These are phyloP conservation scores for Aspergillus nanangensis DNA, from an alignment of 495 filamentous ascomycete genomes.

Conservation along the genomic window DNA sequence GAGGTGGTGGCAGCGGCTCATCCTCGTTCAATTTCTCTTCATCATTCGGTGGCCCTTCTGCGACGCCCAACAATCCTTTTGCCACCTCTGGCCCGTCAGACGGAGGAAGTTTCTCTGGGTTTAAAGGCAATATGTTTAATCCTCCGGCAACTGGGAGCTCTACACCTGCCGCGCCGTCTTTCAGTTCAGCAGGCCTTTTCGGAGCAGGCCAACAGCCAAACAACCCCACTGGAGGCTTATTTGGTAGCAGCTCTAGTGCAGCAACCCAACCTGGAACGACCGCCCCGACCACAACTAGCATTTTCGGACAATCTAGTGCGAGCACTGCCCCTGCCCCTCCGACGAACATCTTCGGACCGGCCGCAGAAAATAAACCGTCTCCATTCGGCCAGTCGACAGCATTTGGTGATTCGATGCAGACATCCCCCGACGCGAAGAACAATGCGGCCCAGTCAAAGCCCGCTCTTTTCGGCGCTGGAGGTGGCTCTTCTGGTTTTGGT, in stretches of 20 bases:
- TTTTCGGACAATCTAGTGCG: slow-evolving; percentile 21
- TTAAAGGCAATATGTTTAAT: slow-evolving; percentile 32
- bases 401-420: slow-evolving; percentile 39
- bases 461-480: slow-evolving; percentile 15
- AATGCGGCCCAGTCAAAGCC: slow-evolving; percentile 14
- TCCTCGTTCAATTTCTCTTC: slow-evolving; percentile 39
- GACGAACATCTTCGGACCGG: slow-evolving; percentile 20
- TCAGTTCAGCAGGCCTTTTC: slow-evolving; percentile 20
- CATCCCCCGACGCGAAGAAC: slow-evolving; percentile 36
- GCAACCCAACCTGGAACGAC: slow-evolving; percentile 7
- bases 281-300: slow-evolving; percentile 14
- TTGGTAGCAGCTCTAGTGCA: slow-evolving; percentile 18
- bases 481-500: slow-evolving; percentile 9
- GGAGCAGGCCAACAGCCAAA: slow-evolving; percentile 13
- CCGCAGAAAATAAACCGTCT: slow-evolving; percentile 17
- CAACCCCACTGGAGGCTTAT: slow-evolving; percentile 13
- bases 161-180: slow-evolving; percentile 15
- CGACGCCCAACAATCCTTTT: slow-evolving; percentile 39
- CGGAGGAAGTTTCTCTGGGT: slow-evolving; percentile 20
- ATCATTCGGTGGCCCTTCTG: slow-evolving; percentile 16
- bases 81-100: slow-evolving; percentile 20
- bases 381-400: slow-evolving; percentile 21
- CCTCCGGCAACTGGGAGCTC: slow-evolving; percentile 16
- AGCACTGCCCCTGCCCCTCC: slow-evolving; percentile 14
- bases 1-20: slow-evolving; percentile 11